Evolutionary conservation across 2,329 filamentous ascomycete genomes (phyloP), one percentile per base, ranked within the genome.

Genomic region (Penicillium sumatraense): DNA sequence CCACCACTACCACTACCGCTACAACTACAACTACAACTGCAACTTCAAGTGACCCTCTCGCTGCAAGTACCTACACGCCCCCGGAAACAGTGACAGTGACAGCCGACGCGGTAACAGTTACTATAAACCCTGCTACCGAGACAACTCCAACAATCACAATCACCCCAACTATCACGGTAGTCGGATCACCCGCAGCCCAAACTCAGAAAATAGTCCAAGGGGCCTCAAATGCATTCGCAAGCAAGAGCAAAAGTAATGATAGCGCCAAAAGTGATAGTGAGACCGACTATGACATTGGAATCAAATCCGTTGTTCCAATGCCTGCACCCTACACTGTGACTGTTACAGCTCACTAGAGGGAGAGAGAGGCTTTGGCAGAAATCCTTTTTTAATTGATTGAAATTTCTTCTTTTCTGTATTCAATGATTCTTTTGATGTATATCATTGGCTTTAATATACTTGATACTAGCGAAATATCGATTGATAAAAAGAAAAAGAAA

Each of bases 271-370:
- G 29, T 6, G 5, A n/a, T 11, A 16, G n/a, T 9, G 14, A 41
- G 3, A 36, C 20, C 21, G 8, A 31, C 13, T 33, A 47, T 20
- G 42, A 29, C 3, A n/a, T 38, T 7, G 54, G 46, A 26, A 36
- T 45, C 14, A 40, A 56, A 21, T 52, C 54, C 13, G 48, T 62
- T n/a, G 51, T 59, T 20, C 60, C 60, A 2, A 42, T 59, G 6
- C 56, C 58, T 2, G 56, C 58, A 3, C 48, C 50, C 11, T 46
- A 51, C 13, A 61, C 55, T 2, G 53, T 48, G 27, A 66, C 65
- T 4, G 58, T 53, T 16, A 65, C 60, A 26, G 40, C 21, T 8
- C 27, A 29, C n/a, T 46, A 27, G 33, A 11, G 5, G 4, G 5
- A 38, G 35, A 38, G 3, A 16, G 13, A 9, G 35, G 11, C 31